Conservation (phyloP, 805 yeast genomes). For the Lipomyces sp. region DNA sequence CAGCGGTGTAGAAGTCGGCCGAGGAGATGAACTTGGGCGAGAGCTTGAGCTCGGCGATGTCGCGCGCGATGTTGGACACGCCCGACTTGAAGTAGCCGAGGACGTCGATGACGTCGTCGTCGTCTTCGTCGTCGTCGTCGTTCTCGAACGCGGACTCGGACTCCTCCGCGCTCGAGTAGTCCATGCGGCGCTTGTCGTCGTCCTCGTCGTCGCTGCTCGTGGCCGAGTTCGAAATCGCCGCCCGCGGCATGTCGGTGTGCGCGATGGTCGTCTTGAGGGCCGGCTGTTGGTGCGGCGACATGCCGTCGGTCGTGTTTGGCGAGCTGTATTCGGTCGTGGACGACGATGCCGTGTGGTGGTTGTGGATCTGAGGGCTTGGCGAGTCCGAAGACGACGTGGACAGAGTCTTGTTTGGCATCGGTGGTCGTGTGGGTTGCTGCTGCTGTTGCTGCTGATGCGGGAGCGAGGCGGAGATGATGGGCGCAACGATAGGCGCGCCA, state of each 20-base stretch:
- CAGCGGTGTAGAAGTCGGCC: slow-evolving; percentile 10
- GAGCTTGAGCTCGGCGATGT: slow-evolving; percentile 26
- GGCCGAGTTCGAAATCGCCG: not conserved
- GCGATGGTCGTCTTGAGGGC: not conserved
- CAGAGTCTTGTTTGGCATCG: not conserved
- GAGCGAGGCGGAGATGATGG: slow-evolving; percentile 1
- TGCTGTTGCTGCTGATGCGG: not conserved
- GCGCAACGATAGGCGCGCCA: not conserved
- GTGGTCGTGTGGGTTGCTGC: not conserved
- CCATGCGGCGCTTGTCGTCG: too few species aligned
- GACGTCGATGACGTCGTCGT: slow-evolving; percentile 16
- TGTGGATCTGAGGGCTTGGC: too few species aligned
- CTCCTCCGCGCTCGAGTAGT: slow-evolving; percentile 5
- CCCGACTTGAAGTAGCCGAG: slow-evolving; percentile 25
- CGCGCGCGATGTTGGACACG: slow-evolving; percentile 25
- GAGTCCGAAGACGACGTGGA: too few species aligned
- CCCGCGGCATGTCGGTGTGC: not conserved
- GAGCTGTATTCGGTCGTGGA: slow-evolving; percentile 4
- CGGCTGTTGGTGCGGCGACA: not conserved
- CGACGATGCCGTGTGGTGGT: too few species aligned
- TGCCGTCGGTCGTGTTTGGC: slow-evolving; percentile 3
- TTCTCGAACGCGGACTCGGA: slow-evolving; percentile 9
- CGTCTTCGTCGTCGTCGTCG: slow-evolving; percentile 19
- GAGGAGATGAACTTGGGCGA: slow-evolving; percentile 19
- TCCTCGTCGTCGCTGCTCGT: not conserved